Evolutionary conservation across 768 basidiomycete species (phyloP), one percentile per base, ranked within the genome.

Genomic region (Boletales sp.): DNA sequence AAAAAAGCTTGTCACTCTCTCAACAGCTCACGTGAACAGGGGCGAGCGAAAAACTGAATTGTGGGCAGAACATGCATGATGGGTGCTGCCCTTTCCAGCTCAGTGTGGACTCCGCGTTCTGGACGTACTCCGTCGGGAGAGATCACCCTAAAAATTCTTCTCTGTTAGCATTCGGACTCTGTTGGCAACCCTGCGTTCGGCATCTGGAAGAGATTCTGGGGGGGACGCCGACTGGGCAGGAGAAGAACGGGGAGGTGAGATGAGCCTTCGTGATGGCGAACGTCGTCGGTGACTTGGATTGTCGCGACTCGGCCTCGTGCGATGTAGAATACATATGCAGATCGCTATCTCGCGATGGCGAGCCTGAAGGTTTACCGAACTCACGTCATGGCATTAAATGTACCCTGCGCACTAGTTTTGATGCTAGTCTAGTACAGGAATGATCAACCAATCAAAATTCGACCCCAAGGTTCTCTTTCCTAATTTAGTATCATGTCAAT

Each of bases 291-390:
- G 60, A 50, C 55, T 54, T 63, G 57, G 54, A 65, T 62, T 43
- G 58, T 51, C 41, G 13, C 44, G 60, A 67, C 21, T 21, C 21
- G 21, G 21, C 21, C 21, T 21, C 21, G 21, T 21, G 21, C 21
- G 21, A n/a, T n/a, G 21, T 21, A 21, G 21, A 21, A 21, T 21
- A 21, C 33, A 34, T 9, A 14, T 14, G 4, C 33, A 34, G 33
- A 34, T 69, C 58, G 63, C 41, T 57, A 67, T 67, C 62, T 67
- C 53, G 60, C 67, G 65, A 67, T 67, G 21, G 21, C 21, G 4
- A 21, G 21, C 21, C 21, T 21, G 21, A 21, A 21, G 21, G 21
- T 21, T 21, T 21, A 21, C 21, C 21, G 21, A 21, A 21, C 21
- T 21, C 21, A 21, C 21, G 21, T 21, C 21, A 21, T 21, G 21